A percentile compares a stretch with the other conserved stretches of the same genome.
phyloP scores from a whole-genome alignment of 2,329 filamentous ascomycete species.

The Chaetomiaceae sp. region DNA sequence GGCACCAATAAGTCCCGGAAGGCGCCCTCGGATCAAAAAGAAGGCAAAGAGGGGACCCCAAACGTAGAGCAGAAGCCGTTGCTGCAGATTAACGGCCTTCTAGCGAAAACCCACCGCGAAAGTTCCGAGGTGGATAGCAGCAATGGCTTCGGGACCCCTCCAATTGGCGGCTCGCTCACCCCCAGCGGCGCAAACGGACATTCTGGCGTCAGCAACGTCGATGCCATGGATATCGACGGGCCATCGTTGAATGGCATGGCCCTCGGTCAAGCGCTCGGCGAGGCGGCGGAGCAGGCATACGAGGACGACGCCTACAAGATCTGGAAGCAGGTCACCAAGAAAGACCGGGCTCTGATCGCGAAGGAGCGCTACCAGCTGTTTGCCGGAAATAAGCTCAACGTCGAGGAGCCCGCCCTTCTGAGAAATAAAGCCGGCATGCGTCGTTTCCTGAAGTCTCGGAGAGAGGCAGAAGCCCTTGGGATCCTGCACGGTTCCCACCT shows the following conservation, averaged over 20 bases:
- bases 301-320: conserved; percentile 95
- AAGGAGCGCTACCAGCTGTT: conserved; percentile 85
- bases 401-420: conserved; percentile 81
- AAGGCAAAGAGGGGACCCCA: conserved; percentile 79
- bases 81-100: conserved; percentile 60
- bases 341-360: conserved; percentile 80
- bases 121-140: conserved; percentile 83
- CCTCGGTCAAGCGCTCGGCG: conserved; percentile 58
- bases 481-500: conserved; percentile 35
- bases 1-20: conserved; percentile 72
- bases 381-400: conserved; percentile 75
- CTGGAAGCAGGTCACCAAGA: conserved; percentile 99
- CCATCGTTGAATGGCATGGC: conserved; percentile 64
- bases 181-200: conserved; percentile 67
- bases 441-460: conserved; percentile 75
- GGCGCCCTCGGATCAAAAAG: conserved; percentile 66
- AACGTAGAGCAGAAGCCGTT: conserved; percentile 69
- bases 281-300: conserved; percentile 69
- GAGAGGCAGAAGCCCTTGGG: conserved; percentile 56
- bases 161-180: conserved; percentile 68
- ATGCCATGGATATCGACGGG: conserved; percentile 84
- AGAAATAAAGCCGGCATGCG: conserved; percentile 86
- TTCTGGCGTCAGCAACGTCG: conserved; percentile 67
- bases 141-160: conserved; percentile 82
- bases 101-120: conserved; percentile 55